These are phyloP conservation scores for Trametes cubensis DNA, from an alignment of 768 basidiomycete species.

Conservation along the genomic window DNA sequence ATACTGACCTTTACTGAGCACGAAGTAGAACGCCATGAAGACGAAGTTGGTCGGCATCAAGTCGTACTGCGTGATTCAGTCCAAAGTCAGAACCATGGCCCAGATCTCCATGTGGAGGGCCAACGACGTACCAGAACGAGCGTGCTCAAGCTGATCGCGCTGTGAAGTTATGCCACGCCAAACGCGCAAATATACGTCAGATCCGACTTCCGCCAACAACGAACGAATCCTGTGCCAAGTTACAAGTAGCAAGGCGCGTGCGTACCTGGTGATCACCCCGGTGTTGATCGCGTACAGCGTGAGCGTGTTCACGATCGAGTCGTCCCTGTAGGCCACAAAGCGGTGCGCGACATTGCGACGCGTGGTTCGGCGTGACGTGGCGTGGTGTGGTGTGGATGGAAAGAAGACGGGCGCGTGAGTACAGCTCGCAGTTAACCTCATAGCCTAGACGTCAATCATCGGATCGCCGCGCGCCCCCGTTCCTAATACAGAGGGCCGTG, in stretches of 20 bases:
- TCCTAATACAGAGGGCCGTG: too few species aligned
- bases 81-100: not conserved
- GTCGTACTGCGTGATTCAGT: constrained; percentile 50
- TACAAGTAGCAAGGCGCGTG: too few species aligned
- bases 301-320: constrained; percentile 57
- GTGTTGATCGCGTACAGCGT: constrained; percentile 65
- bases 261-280: constrained; percentile 60
- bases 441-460: too few species aligned
- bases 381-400: too few species aligned
- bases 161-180: constrained; percentile 23
- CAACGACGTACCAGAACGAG: constrained; percentile 52
- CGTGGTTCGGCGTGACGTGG: too few species aligned
- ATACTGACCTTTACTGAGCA: constrained; percentile 62
- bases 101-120: too few species aligned
- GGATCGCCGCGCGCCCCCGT: too few species aligned
- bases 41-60: constrained; percentile 55
- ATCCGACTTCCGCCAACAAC: too few species aligned
- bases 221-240: too few species aligned
- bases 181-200: not conserved
- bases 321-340: constrained; percentile 41
- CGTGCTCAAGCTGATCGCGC: constrained; percentile 51
- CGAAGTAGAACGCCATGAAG: constrained; percentile 64
- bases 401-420: too few species aligned
- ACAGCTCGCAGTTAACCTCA: too few species aligned
- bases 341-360: too few species aligned